phyloP scores from a whole-genome alignment of 192 early-diverging fungal species.

The Umbelopsis vinacea region DNA sequence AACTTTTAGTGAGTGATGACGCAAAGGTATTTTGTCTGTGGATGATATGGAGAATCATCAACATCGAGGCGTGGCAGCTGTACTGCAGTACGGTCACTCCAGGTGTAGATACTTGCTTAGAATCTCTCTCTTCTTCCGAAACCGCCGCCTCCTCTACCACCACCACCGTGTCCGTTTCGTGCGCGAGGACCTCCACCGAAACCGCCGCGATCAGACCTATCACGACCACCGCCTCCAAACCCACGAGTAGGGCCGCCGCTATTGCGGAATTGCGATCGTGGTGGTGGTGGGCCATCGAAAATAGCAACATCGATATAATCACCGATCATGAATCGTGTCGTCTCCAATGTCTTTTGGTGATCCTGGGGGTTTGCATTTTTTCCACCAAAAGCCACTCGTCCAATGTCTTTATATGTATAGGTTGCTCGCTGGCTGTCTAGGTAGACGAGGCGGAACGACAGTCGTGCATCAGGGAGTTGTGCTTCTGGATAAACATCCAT shows the following conservation, averaged over 20 bases:
- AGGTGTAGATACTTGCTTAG: neutral
- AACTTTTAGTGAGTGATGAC: slow-evolving; percentile 4
- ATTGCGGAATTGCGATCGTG: slow-evolving; percentile 13
- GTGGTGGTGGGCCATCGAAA: slow-evolving; percentile 33
- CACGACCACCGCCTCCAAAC: slow-evolving; percentile 5
- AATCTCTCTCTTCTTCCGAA: slow-evolving; percentile 17
- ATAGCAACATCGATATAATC: slow-evolving; percentile 63
- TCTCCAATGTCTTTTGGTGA: slow-evolving; percentile 53
- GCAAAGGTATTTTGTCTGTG: neutral
- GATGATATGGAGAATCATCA: neutral
- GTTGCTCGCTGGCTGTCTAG: slow-evolving; percentile 41
- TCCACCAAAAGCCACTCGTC: slow-evolving; percentile 27
- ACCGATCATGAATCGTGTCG: slow-evolving; percentile 59
- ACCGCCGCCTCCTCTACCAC: neutral
- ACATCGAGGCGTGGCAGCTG: neutral
- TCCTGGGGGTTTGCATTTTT: slow-evolving; percentile 35
- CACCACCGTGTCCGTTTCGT: neutral
- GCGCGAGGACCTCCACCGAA: slow-evolving; percentile 6
- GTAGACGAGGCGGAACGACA: slow-evolving; percentile 57
- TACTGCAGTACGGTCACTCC: neutral
- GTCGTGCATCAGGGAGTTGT: slow-evolving; percentile 38
- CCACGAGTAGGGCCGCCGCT: neutral
- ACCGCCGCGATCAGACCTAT: slow-evolving; percentile 11
- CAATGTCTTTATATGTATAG: slow-evolving; percentile 49
- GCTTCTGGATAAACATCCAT: slow-evolving; percentile 48